Percentiles rank a stretch among this genome's conserved stretches.
These are phyloP conservation scores for Kluyveromyces wickerhamii DNA, from an alignment of 805 yeast species.

Conservation along the genomic window DNA sequence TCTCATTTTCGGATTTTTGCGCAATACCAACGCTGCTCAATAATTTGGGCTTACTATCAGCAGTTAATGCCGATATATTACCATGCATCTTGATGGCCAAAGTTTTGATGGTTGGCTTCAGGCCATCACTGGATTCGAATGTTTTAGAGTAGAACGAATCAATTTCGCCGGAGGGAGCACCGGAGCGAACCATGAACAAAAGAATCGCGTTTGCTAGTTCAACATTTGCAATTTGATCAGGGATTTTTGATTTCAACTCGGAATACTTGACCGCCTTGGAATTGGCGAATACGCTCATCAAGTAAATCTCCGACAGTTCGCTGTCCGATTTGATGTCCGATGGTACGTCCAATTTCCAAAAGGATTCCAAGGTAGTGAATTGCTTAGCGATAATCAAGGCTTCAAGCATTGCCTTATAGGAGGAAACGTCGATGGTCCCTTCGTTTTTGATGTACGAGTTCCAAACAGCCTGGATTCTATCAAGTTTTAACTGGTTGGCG, in stretches of 20 bases:
- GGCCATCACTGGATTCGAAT: conserved; percentile 8
- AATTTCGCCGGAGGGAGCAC: conserved; percentile 10
- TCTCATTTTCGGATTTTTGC: conserved; percentile 9
- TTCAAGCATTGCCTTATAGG: conserved; percentile 18
- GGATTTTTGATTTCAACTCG: conserved; percentile 12
- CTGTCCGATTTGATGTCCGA: conserved; percentile 13
- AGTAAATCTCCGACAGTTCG: conserved; percentile 17
- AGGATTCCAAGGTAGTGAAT: conserved; percentile 11
- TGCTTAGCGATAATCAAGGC: conserved; percentile 18
- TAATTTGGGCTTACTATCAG: conserved; percentile 7
- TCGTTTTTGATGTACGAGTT: conserved; percentile 19
- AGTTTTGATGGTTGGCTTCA: conserved; percentile 15
- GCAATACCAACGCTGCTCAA: conserved; percentile 1
- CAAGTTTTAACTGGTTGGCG: conserved; percentile 6
- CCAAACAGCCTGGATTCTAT: conserved; percentile 28
- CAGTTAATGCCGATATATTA: conserved; percentile 10
- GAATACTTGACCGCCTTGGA: conserved; percentile 8
- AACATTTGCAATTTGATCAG: conserved; percentile 13
- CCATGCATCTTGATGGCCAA: conserved; percentile 21
- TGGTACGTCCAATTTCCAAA: conserved; percentile 25
- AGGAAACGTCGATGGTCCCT: conserved; percentile 9
- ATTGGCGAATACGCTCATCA: conserved; percentile 11
- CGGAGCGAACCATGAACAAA: conserved; percentile 12
- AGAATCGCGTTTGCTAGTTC: conserved; percentile 21
- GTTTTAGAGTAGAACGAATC: conserved; percentile 13